phyloP scores from a whole-genome alignment of 768 basidiomycete species.

The Lanmaoa rubissima region DNA sequence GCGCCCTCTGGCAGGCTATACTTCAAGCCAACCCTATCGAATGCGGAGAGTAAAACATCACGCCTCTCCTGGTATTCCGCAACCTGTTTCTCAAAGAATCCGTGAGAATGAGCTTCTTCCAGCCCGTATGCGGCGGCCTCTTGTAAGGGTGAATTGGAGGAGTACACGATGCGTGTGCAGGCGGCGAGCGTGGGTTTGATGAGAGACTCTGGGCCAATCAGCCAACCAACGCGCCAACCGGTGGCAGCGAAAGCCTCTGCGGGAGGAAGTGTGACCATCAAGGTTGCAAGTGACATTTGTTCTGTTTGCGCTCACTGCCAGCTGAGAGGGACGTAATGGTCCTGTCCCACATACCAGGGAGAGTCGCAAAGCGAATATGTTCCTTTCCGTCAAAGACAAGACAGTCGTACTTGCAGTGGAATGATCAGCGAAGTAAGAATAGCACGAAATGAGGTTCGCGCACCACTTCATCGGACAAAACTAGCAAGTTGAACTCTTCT shows the following conservation, averaged over 20 bases:
- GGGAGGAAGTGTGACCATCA: not conserved
- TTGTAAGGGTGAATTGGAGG: constrained; percentile 91
- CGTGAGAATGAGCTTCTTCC: constrained; percentile 67
- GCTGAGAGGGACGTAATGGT: constrained; percentile 96
- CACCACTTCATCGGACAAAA: constrained; percentile 97
- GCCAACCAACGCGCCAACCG: constrained; percentile 97
- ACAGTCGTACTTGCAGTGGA: constrained; percentile 74
- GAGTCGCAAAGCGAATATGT: constrained; percentile 86
- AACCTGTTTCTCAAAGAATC: constrained; percentile 77
- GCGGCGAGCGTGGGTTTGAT: constrained; percentile 87
- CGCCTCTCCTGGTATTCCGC: constrained; percentile 81
- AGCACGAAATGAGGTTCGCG: constrained; percentile 23
- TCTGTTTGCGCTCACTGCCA: constrained; percentile 61
- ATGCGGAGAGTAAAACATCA: constrained; percentile 67
- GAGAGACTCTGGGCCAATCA: constrained; percentile 82
- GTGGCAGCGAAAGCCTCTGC: constrained; percentile 95
- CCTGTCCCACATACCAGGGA: constrained; percentile 99
- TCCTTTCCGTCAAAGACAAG: constrained; percentile 86
- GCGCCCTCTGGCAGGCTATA: constrained; percentile 89
- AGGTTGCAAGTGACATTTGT: not conserved
- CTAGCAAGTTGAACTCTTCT: constrained; percentile 87
- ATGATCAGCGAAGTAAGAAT: not conserved
- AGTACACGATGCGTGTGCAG: constrained; percentile 92
- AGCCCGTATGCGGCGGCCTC: constrained; percentile 91
- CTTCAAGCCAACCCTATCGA: constrained; percentile 78